These are phyloP conservation scores for Hypoxylon subgilvum DNA, from an alignment of 495 filamentous ascomycete genomes.

Conservation along the genomic window DNA sequence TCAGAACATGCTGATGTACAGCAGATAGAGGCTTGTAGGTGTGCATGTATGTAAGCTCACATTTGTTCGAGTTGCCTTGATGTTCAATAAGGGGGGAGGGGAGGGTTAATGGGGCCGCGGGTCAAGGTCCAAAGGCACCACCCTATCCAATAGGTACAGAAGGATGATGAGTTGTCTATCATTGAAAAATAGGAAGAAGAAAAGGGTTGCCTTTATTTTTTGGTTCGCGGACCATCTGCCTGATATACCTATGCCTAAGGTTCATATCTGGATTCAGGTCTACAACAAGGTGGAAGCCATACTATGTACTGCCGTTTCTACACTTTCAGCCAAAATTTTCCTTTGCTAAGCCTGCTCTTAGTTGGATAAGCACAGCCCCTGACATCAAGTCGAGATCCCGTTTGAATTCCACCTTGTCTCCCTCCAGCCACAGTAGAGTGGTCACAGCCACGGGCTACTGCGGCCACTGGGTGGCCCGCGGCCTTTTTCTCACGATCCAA, in stretches of 20 bases:
- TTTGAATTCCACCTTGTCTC: background rate
- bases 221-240: background rate
- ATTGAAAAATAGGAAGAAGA: background rate
- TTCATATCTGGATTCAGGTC: too few species aligned
- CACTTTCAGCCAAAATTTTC: background rate
- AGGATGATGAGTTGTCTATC: background rate
- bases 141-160: background rate
- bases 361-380: background rate
- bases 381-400: too few species aligned
- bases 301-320: background rate
- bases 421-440: slow-evolving; percentile 21
- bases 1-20: background rate
- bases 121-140: background rate
- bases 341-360: background rate
- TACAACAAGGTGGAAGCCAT: too few species aligned
- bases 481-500: too few species aligned
- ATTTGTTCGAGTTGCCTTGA: too few species aligned
- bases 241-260: background rate
- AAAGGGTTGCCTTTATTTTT: background rate
- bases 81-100: background rate
- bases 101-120: too few species aligned
- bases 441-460: slow-evolving; percentile 24
- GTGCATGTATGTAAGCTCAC: background rate
- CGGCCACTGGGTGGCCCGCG: slow-evolving; percentile 10
- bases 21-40: background rate